phyloP scores from a whole-genome alignment of 441 rosid genomes.

The Manihot esculenta region DNA sequence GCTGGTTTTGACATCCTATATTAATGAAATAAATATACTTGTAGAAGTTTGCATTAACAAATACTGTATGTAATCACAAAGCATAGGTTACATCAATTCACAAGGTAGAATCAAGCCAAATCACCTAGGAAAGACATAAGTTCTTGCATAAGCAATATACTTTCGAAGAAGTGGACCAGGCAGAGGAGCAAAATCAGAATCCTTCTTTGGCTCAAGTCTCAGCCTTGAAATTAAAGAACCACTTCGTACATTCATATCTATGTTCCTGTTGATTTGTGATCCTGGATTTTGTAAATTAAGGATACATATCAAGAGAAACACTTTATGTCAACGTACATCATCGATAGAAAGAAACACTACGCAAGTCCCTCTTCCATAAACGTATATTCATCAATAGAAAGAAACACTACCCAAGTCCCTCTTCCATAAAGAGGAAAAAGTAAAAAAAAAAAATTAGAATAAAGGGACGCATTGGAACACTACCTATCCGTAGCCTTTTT shows the following conservation, averaged over 20 bases:
- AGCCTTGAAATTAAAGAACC: constrained; percentile 79
- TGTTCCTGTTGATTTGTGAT: constrained; percentile 38
- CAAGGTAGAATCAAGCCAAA: constrained; percentile 26
- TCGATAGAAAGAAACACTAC: too few relatives aligned
- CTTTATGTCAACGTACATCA: background rate
- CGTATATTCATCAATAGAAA: constrained; percentile 4
- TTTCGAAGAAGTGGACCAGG: constrained; percentile 87
- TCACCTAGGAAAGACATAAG: constrained; percentile 82
- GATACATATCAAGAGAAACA: constrained; percentile 3
- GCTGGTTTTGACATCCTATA: constrained; percentile 91
- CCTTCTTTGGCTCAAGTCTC: constrained; percentile 68
- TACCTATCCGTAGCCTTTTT: constrained; percentile 63
- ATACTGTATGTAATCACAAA: constrained; percentile 10
- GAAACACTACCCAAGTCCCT: background rate
- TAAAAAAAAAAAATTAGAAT: background rate
- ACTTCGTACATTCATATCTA: constrained; percentile 44
- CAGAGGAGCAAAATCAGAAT: constrained; percentile 70
- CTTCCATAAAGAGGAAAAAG: background rate
- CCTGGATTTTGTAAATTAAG: constrained; percentile 36
- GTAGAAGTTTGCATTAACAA: constrained; percentile 6
- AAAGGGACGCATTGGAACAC: constrained; percentile 7
- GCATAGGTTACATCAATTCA: constrained; percentile 8
- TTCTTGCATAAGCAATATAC: constrained; percentile 91
- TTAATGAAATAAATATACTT: constrained; percentile 20
- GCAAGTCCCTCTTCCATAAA: too few relatives aligned